Percentiles rank a stretch among this genome's conserved stretches.
Evolutionary conservation across 2,329 filamentous ascomycete genomes (phyloP).

Genomic region (Ceratocystis ficicola): DNA sequence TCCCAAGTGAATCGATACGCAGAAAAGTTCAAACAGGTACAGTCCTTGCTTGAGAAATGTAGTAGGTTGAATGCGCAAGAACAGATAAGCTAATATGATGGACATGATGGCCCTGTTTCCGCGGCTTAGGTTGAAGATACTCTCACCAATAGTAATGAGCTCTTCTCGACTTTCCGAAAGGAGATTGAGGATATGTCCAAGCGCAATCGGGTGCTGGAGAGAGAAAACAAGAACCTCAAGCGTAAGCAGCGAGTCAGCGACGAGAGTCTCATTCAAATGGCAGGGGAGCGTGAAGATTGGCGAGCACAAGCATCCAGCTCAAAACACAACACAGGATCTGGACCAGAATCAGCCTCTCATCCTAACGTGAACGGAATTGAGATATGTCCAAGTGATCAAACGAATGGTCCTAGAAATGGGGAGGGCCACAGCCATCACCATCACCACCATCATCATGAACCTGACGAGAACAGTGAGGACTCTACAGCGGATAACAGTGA

Average conservation of each 20-base stretch:
- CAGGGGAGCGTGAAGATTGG: constrained; percentile 78
- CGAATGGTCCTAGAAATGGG: constrained; percentile 3
- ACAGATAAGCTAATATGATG: constrained; percentile 13
- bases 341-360: background rate
- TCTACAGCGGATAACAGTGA: constrained; percentile 15
- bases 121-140: constrained; percentile 79
- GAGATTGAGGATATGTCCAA: constrained; percentile 99
- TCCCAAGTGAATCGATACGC: constrained; percentile 97
- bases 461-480: constrained; percentile 14
- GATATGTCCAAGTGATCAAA: constrained; percentile 1
- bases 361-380: constrained; percentile 7
- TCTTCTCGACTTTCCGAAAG: constrained; percentile 92
- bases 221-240: constrained; percentile 84
- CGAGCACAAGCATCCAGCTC: constrained; percentile 46
- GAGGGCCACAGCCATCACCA: constrained; percentile 7
- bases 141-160: constrained; percentile 92
- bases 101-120: background rate
- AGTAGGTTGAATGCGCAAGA: constrained; percentile 20
- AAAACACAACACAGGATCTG: constrained; percentile 38
- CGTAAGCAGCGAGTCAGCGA: constrained; percentile 89
- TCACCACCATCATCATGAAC: background rate
- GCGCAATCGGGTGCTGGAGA: constrained; percentile 92
- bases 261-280: constrained; percentile 93
- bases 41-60: constrained; percentile 26
- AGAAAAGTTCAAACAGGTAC: constrained; percentile 98